Evolutionary conservation across 768 basidiomycete genomes (phyloP), one percentile per base, ranked within the genome.

Genomic region (Tylopilus plumbeoviolaceoides): DNA sequence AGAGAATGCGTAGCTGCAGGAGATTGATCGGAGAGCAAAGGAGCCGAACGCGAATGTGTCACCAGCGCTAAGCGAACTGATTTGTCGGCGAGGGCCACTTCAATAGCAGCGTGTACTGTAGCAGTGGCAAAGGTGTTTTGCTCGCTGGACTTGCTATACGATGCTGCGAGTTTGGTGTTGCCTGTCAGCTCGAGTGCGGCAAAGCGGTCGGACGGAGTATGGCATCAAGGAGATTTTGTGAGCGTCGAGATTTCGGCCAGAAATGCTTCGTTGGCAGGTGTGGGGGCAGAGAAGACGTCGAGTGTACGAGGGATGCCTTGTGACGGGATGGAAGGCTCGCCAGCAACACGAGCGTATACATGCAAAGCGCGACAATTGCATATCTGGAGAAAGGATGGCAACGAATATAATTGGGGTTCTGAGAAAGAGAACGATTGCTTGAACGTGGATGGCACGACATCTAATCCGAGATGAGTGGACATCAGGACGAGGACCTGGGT

Each of bases 111-210:
- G 27, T 75, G 78, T n/a, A 85, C 61, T 12, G 74, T 70, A 20
- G 69, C 65, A 5, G 72, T 69, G 1, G 81, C 81, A 33, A 70
- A 55, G 7, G 50, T 50, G 68, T 87, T 87, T 60, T 83, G 76
- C 45, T 78, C 76, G 65, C 85, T 85, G 7, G 72, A 64, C 25
- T 63, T 51, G 12, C 84, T 85, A 53, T 78, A 71, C 7, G 65
- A 65, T 12, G 67, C 55, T 25, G 78, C 78, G 38, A 88, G 67
- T 11, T 75, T 69, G 15, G 73, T 60, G 6, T 90, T 72, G 17
- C 75, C 75, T 1, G 73, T 70, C 39, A 91, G 61, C 54, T 85
- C 79, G 44, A 89, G 68, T 8, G 84, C 85, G 27, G 82, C 85
- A 57, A 91, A 91, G 10, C 72, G 64, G 47, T 78, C 76, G 30